phyloP scores from a whole-genome alignment of 108 stramenopile genomes.

The Nitzschia sp. region DNA sequence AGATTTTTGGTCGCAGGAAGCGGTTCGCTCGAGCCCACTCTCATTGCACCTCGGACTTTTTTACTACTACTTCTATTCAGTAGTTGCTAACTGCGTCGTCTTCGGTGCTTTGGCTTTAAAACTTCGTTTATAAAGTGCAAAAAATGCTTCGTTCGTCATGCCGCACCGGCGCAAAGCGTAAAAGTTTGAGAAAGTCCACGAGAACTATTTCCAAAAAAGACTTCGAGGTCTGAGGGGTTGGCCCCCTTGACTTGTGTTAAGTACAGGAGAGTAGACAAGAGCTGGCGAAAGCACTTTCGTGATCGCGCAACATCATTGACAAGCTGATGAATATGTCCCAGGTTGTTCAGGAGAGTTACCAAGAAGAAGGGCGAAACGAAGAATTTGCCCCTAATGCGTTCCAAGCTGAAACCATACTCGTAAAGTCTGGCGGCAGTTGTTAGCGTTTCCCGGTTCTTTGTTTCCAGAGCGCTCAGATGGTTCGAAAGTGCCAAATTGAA shows the following conservation, averaged over 20 bases:
- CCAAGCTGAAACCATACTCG: slow-evolving; percentile 4
- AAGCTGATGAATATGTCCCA: slow-evolving; percentile 1
- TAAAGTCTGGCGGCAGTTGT: slow-evolving; percentile 2
- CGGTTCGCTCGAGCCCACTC: too few relatives aligned
- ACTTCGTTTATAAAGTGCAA: too few relatives aligned
- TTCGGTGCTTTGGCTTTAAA: too few relatives aligned
- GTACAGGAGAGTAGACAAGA: neutral
- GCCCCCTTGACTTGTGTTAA: neutral
- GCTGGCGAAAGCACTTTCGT: slow-evolving; percentile 8
- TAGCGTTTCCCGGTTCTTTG: neutral
- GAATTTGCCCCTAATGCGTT: neutral
- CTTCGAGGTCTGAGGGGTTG: neutral
- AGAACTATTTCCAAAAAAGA: slow-evolving; percentile 2
- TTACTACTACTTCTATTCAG: too few relatives aligned
- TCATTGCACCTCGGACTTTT: too few relatives aligned
- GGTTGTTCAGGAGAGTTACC: slow-evolving; percentile 1
- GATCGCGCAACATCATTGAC: slow-evolving; percentile 1
- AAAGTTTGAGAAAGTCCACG: neutral
- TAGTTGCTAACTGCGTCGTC: too few relatives aligned
- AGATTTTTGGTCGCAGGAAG: too few relatives aligned
- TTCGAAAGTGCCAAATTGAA: slow-evolving; percentile 8
- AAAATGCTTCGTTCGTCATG: neutral
- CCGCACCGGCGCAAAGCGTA: slow-evolving; percentile 1
- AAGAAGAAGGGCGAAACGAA: slow-evolving; percentile 5
- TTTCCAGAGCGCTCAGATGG: neutral